Evolutionary conservation across 768 basidiomycete genomes (phyloP).

Genomic region (Boletus fagicola): DNA sequence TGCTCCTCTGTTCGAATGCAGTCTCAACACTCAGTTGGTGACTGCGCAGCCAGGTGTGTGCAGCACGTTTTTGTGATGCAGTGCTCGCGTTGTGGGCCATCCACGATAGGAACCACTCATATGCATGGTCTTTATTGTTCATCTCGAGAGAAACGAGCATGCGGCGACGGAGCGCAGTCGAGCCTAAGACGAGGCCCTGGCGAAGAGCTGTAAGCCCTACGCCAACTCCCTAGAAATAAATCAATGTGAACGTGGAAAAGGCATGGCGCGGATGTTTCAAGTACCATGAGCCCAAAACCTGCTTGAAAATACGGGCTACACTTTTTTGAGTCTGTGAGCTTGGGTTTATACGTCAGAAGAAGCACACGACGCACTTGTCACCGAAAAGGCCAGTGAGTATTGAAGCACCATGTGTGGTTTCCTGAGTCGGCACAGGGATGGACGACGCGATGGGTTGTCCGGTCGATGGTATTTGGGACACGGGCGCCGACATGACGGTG

Average conservation of each 20-base stretch:
- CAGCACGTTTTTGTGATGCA: slow-evolving; percentile 25
- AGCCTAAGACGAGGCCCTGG: slow-evolving; percentile 63
- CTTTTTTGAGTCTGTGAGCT: slow-evolving; percentile 36
- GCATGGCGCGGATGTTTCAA: slow-evolving; percentile 4
- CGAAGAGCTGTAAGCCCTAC: slow-evolving; percentile 78
- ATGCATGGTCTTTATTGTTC: slow-evolving; percentile 90
- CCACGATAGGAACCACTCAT: slow-evolving; percentile 97
- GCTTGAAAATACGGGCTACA: slow-evolving; percentile 95
- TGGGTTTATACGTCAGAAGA: slow-evolving; percentile 1
- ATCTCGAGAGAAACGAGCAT: slow-evolving; percentile 95
- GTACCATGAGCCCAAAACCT: slow-evolving; percentile 95
- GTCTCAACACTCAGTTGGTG: slow-evolving; percentile 97
- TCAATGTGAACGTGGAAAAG: background rate
- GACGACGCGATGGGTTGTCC: background rate
- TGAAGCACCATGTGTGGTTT: slow-evolving; percentile 23
- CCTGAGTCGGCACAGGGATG: slow-evolving; percentile 5
- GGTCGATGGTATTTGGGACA: background rate
- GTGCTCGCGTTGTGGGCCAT: slow-evolving; percentile 69
- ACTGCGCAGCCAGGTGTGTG: slow-evolving; percentile 58
- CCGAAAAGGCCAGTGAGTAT: slow-evolving; percentile 44
- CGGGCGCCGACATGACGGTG: slow-evolving; percentile 9
- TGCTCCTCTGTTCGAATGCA: slow-evolving; percentile 80
- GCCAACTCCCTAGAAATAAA: slow-evolving; percentile 72
- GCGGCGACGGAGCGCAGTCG: slow-evolving; percentile 77
- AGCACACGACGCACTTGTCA: slow-evolving; percentile 62